Base-by-base conservation (phyloP, 495 filamentous ascomycete genomes). In the Penicillium canariense region DNA sequence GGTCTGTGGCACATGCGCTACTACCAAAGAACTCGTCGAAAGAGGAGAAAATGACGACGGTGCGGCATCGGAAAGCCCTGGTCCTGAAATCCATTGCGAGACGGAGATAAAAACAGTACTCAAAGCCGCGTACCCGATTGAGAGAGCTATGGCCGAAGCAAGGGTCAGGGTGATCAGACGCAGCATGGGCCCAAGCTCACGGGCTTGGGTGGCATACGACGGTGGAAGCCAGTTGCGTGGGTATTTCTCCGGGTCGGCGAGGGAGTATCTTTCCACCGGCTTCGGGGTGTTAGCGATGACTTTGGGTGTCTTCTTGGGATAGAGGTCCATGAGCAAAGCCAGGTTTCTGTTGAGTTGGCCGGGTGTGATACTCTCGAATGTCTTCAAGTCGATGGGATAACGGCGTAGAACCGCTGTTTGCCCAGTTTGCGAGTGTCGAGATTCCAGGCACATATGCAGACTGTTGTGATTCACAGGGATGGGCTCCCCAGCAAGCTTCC, bases 321-420 rank as follows among this genome's bases (percentile, higher is more conserved):
- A 68, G 32, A 82, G 60, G 8, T 76, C 79, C 23, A 84, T 84
- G 45, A 91, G 69, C 35, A 81, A 86, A 47, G 87, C 86, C 44
- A 91, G 66, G 59, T 90, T 89, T 50, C 85, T 74, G 63, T 90
- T 91, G 63, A 91, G 80, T 61, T 91, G 88, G 26, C 82, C 70
- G 20, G 86, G 80, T 52, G 88, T 84, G 60, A 91, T 87, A 42
- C 83, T 85, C 57, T 84, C 72, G 53, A 91, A 91, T 0, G 85
- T 88, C 45, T 77, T 71, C n/a, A 89, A 61, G 59, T 91, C 88
- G 59, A 91, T 84, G 12, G 88, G 88, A 18, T 87, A 75, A 12
- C 86, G 80, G 54, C 76, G 74, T 27, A 85, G 67, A 47, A 85
- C 69, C 26, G 75, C 68, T 3, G 72, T 76, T 54, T 78, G 74